Base-by-base conservation (phyloP, 164 flowering plant genomes). In the Aristolochia contorta region DNA sequence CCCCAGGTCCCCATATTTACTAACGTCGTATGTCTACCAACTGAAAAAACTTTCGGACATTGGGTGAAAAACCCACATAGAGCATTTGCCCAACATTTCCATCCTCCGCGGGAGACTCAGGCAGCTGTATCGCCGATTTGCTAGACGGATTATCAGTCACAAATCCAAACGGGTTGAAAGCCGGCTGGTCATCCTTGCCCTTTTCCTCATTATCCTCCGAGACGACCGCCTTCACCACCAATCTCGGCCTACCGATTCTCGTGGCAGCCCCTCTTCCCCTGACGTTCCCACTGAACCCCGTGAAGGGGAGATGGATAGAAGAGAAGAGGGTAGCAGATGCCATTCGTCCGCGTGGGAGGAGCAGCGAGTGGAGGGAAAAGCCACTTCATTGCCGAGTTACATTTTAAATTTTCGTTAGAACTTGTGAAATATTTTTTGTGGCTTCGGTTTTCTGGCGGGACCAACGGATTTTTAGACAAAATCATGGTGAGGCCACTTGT, bases 31-130 rank as follows among this genome's bases (percentile, higher is more conserved):
- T 20, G 32, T 19, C 30, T 30, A 32, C 10, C 21, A 33, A 12
- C 1, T 18, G 20, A 24, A 21, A 41, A 56, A 8, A 18, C 37
- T 16, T 18, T 16, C 7, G n/a, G 30, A 30, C 15, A 47, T 16
- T 1, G 16, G 18, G 16, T 48, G 23, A 12, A 4, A 1, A 0
- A 61, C 84, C 65, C 70, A 92, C 98, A 65, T 85, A 80, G 56
- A 92, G 86, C 93, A 92, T 80, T 68, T 92, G 96, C 51, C 98
- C 98, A 54, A 92, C 98, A 66, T 92, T 92, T 41, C 98, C 98
- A 49, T 79, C 93, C 75, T 92, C 91, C 1, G 96, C 98, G 3
- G 98, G 98, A 50, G 58, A 57, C 54, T 85, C 93, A 0, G 88
- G 87, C 16, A 92, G 86, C 81, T 92, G 98, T 69, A 92, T 92